phyloP scores from a whole-genome alignment of 2,329 filamentous ascomycete species.

The Samsoniella hepiali region DNA sequence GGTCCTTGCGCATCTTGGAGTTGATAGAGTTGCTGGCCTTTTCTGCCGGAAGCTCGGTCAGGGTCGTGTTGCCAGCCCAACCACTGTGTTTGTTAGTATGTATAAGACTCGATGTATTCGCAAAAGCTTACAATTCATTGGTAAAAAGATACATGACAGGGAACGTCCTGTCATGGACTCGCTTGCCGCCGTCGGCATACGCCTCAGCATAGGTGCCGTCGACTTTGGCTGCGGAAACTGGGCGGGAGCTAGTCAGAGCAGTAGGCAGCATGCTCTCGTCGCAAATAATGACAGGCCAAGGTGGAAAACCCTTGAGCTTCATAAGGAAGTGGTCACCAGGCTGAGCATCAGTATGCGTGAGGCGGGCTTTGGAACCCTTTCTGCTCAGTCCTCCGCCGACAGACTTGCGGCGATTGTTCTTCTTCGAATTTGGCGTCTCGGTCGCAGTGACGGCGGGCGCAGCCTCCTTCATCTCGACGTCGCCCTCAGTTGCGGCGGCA shows the following conservation, averaged over 20 bases:
- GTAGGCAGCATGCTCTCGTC: constrained; percentile 91
- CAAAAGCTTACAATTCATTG: constrained; percentile 83
- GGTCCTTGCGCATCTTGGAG: constrained; percentile 75
- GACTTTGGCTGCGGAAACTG: constrained; percentile 74
- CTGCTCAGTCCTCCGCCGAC: constrained; percentile 68
- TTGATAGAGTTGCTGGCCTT: constrained; percentile 66
- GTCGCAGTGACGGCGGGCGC: constrained; percentile 30
- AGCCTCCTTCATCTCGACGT: constrained; percentile 55
- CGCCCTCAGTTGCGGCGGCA: constrained; percentile 34
- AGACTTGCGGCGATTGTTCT: constrained; percentile 68
- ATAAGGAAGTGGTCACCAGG: constrained; percentile 91
- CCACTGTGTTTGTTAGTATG: constrained; percentile 53
- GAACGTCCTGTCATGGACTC: constrained; percentile 79
- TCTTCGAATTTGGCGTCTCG: constrained; percentile 38
- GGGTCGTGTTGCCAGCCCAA: constrained; percentile 83
- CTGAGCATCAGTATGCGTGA: constrained; percentile 73
- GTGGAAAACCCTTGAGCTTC: constrained; percentile 89
- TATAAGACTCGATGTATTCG: background rate
- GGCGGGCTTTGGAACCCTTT: constrained; percentile 74
- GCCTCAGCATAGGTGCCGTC: constrained; percentile 88
- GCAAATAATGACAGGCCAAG: constrained; percentile 91
- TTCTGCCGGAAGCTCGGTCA: constrained; percentile 72
- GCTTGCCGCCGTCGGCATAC: constrained; percentile 84
- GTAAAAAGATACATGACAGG: constrained; percentile 93
- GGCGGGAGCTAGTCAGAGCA: constrained; percentile 71